Evolutionary conservation across 106 monocot genomes (phyloP).

Genomic region (Dendrobium officinale): DNA sequence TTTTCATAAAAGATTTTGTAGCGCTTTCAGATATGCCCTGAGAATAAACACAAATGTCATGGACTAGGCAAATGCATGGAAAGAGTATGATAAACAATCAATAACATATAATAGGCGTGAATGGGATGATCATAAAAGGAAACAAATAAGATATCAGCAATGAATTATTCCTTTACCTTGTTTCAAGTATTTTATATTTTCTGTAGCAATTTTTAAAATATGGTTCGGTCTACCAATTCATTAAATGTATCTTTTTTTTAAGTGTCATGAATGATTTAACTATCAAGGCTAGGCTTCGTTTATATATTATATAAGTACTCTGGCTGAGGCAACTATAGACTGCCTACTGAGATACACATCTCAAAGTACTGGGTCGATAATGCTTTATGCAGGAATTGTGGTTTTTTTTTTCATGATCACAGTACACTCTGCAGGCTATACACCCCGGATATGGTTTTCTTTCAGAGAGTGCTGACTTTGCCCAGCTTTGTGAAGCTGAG

Average conservation of each 20-base stretch:
- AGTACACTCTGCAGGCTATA: constrained; percentile 50
- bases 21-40: no score
- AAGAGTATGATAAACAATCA: neutral
- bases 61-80: neutral
- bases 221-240: neutral
- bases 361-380: neutral
- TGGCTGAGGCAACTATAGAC: neutral
- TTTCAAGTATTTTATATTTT: neutral
- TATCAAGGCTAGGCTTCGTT: neutral
- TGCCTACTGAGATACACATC: neutral
- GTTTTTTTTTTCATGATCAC: neutral
- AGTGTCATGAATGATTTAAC: constrained; percentile 1
- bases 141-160: neutral
- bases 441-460: constrained; percentile 98
- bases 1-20: neutral
- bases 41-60: neutral
- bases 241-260: neutral
- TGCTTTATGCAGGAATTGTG: neutral
- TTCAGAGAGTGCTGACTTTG: constrained; percentile 94
- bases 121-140: neutral
- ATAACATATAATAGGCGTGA: neutral
- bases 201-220: neutral
- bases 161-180: neutral
- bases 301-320: neutral
- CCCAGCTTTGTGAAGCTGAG: constrained; percentile 77